Conservation (phyloP, 2,329 filamentous ascomycete species). For the Hypoxylon sp. region DNA sequence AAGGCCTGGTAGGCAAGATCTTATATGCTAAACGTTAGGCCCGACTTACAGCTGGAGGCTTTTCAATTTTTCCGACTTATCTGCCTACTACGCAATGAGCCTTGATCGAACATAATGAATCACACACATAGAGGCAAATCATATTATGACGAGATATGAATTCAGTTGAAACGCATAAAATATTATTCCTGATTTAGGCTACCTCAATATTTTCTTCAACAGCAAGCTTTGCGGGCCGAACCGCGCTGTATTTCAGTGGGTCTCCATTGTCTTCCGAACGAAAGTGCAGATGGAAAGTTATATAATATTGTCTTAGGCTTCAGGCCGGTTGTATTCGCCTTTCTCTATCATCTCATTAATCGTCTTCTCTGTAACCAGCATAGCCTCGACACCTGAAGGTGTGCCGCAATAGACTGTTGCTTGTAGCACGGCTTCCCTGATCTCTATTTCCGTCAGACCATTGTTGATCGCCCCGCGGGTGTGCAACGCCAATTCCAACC, state of each 20-base stretch:
- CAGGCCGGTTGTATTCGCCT: slow-evolving; percentile 1
- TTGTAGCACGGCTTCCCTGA: slow-evolving; percentile 6
- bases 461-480: slow-evolving; percentile 6
- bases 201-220: neutral
- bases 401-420: slow-evolving; percentile 3
- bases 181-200: neutral
- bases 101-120: neutral
- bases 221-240: neutral
- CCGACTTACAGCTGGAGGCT: neutral
- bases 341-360: slow-evolving; percentile 9
- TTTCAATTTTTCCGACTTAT: neutral
- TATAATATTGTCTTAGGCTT: neutral
- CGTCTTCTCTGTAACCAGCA: slow-evolving; percentile 5
- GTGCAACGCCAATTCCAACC: slow-evolving; percentile 2
- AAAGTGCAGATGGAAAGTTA: no score
- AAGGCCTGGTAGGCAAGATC: neutral
- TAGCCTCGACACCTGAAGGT: neutral
- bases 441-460: neutral
- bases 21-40: neutral
- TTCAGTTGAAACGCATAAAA: neutral
- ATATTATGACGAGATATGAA: neutral
- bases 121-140: neutral
- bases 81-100: neutral
- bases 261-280: no score
- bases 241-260: no score